Base-by-base conservation (phyloP, 1,284 basidiomycete genomes). In the Trametes versicolor region DNA sequence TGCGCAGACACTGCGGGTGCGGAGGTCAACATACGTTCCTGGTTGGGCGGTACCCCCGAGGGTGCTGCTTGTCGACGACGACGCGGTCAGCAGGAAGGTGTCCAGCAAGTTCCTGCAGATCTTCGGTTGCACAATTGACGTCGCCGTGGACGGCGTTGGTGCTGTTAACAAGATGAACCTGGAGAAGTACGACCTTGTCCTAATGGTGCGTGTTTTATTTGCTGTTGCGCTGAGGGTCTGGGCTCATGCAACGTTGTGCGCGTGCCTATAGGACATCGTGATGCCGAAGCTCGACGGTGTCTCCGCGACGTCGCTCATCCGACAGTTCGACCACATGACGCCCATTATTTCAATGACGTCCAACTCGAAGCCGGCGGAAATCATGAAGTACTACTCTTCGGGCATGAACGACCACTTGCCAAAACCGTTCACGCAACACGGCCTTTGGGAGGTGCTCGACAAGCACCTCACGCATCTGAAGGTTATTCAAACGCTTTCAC, bases 321-420 rank as follows among this genome's bases (percentile, higher is more conserved):
- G 97, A 17, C 94, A 96, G 80, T 98, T 98, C 74, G 96, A 98
- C 80, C 89, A 90, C 64, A 91, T 90, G 82, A 99, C 97, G 53
- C 97, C 97, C 2, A 98, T 98, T 77, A 98, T 98, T 73, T 96
- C 94, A 17, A 98, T 98, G 96, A 98, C 96, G 60, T 92, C 90
- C 74, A 98, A 97, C 77, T 95, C 93, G 58, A 93, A 94, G 70
- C 96, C 96, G 23, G 90, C 90, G 73, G 94, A 97, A 74, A 90
- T 97, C 70, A 89, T 96, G 85, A 94, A 90, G n/a, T 97, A 97
- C 76, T 95, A 94, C 79, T 91, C 90, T 10, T 89, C 89, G 48
- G 92, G 95, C 25, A 98, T 98, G 97, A 98, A 97, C 77, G 97
- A 98, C 78, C 93, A 98, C 63, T 81, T 98, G n/a, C 93, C 96